These are phyloP conservation scores for Skeletonema costatum DNA, from an alignment of 108 stramenopile species.

Conservation along the genomic window DNA sequence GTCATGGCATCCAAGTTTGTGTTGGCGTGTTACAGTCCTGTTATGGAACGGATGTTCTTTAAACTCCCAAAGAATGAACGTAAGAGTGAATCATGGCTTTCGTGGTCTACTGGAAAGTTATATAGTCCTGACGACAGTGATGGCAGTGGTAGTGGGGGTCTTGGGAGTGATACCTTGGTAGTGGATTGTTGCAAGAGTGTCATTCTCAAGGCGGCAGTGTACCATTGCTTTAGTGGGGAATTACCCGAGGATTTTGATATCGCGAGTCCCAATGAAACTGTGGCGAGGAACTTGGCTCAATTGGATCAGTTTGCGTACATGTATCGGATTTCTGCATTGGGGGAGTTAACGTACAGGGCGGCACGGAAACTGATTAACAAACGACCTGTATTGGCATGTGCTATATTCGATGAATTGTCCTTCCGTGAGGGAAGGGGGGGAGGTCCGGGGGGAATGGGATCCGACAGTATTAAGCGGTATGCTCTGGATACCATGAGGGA, in stretches of 20 bases:
- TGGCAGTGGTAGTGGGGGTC: neutral
- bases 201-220: slow-evolving; percentile 53
- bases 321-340: slow-evolving; percentile 48
- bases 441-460: neutral
- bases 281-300: slow-evolving; percentile 56
- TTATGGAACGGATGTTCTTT: slow-evolving; percentile 60
- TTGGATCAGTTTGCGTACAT: slow-evolving; percentile 56
- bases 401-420: slow-evolving; percentile 68
- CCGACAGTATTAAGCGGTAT: slow-evolving; percentile 44
- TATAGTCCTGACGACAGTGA: neutral
- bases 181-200: slow-evolving; percentile 41
- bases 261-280: slow-evolving; percentile 35
- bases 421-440: slow-evolving; percentile 27
- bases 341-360: slow-evolving; percentile 37
- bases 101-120: neutral
- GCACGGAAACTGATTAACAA: slow-evolving; percentile 48
- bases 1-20: slow-evolving; percentile 54
- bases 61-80: slow-evolving; percentile 20
- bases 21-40: slow-evolving; percentile 47
- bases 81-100: slow-evolving; percentile 9
- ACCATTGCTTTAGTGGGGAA: slow-evolving; percentile 55
- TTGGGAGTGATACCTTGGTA: slow-evolving; percentile 1
- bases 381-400: slow-evolving; percentile 63
- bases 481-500: slow-evolving; percentile 52
- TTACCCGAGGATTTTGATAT: slow-evolving; percentile 49